Base-by-base conservation (phyloP, 306 rosid genomes). In the Sechiopsis laciniata region DNA sequence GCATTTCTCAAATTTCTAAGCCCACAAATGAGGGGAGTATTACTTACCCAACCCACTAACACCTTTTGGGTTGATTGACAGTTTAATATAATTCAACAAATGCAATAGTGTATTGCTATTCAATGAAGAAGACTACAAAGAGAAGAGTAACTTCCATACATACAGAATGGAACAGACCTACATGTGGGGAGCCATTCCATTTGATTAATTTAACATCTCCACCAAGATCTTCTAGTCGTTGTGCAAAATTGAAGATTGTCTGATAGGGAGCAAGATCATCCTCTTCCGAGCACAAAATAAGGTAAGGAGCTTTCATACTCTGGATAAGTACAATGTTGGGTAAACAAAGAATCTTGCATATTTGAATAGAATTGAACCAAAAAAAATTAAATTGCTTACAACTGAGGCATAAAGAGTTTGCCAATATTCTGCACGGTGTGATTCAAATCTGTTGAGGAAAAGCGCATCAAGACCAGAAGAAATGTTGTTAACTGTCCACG, bases 381-480 rank as follows among this genome's bases (percentile, higher is more conserved):
- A 19, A 48, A 55, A 19, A 35, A 37, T 32, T 71, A 46, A 64
- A 60, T 46, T 52, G 76, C 98, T 89, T 85, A 94, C 98, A 79
- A 83, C 73, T 35, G 98, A 78, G 60, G 98, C 83, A 76, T 89
- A 94, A 21, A 94, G 88, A 76, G 95, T 94, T 78, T 82, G 97
- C 98, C 98, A 94, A 81, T 82, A 87, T 67, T 89, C 97, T 7
- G 98, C 98, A 21, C 97, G 96, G n/a, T 94, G 90, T 61, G 92
- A 80, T 80, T 94, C 98, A 80, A 94, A 89, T 83, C 88, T 85
- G 78, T 78, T 82, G 79, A 88, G 96, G 83, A 94, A 94, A 78
- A 94, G 83, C 52, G 89, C 83, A 87, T 94, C 92, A 74, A 94
- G 97, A 72, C 97, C 88, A 71, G 96, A 89, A 71, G 98, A 84